phyloP scores from a whole-genome alignment of 768 basidiomycete species.

The Mycena alexandri region DNA sequence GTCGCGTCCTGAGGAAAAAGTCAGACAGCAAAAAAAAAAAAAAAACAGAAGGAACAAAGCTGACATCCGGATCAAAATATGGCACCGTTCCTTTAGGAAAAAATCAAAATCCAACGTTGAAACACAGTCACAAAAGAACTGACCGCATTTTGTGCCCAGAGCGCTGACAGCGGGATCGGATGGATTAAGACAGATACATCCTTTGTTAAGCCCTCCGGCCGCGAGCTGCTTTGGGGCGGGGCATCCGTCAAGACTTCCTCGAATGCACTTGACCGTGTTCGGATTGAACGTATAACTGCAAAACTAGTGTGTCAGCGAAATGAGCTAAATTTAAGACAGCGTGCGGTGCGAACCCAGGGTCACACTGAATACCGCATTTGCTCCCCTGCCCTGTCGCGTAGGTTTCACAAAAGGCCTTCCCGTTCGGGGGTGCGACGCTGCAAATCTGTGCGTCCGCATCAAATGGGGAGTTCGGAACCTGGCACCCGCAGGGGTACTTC shows the following conservation, averaged over 20 bases:
- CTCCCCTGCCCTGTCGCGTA: neutral
- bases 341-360: neutral
- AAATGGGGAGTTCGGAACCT: neutral
- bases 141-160: constrained; percentile 7
- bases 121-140: neutral
- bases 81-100: neutral
- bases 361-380: constrained; percentile 1
- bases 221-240: constrained; percentile 1
- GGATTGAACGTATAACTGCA: constrained; percentile 7
- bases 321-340: neutral
- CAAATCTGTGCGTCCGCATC: neutral
- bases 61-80: neutral
- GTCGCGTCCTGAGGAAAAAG: too few relatives aligned
- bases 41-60: too few relatives aligned
- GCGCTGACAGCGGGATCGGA: neutral
- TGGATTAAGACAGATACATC: neutral
- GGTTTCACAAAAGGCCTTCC: constrained; percentile 5
- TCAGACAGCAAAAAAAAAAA: too few relatives aligned
- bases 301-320: neutral
- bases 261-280: neutral
- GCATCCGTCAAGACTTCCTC: constrained; percentile 3
- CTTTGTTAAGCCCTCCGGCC: neutral
- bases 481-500: constrained; percentile 9
- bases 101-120: neutral
- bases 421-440: constrained; percentile 15